Percentiles rank a stretch among this genome's conserved stretches.
Conservation (phyloP, 2,329 filamentous ascomycete genomes). For the Sarocladium brachiariae region DNA sequence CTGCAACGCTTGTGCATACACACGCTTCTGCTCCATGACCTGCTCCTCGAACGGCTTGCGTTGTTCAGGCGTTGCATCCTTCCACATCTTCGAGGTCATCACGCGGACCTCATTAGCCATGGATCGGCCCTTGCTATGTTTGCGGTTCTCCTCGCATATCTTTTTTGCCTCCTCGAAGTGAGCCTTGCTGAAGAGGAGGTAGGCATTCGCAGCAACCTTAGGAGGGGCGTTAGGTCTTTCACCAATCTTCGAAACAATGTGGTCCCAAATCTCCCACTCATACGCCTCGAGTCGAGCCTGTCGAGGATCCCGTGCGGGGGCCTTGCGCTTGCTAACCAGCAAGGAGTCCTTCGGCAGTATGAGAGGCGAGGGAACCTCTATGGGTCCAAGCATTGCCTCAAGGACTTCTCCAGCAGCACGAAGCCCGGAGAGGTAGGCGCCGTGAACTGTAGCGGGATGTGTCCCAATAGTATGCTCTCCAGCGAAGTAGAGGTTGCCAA, state of each 20-base stretch:
- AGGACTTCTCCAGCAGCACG: conserved; percentile 83
- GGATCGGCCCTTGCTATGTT: conserved; percentile 54
- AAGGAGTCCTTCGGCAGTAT: conserved; percentile 57
- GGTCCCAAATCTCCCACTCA: conserved; percentile 45
- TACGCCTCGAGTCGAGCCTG: conserved; percentile 50
- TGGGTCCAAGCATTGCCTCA: conserved; percentile 72
- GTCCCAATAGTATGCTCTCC: conserved; percentile 95
- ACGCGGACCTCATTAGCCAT: conserved; percentile 76
- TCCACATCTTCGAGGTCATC: conserved; percentile 88
- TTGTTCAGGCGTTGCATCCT: conserved; percentile 61
- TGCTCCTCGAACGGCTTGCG: conserved; percentile 73
- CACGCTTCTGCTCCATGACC: conserved; percentile 62
- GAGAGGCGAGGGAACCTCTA: conserved; percentile 68
- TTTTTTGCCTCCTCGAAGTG: conserved; percentile 57
- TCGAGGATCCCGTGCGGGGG: conserved; percentile 38
- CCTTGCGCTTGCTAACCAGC: conserved; percentile 49
- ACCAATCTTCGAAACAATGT: conserved; percentile 56
- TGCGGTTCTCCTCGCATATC: conserved; percentile 58
- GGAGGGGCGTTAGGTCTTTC: conserved; percentile 64
- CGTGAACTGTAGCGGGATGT: conserved; percentile 94
- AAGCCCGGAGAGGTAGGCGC: conserved; percentile 88
- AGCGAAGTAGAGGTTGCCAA: conserved; percentile 89
- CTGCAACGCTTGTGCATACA: conserved; percentile 50
- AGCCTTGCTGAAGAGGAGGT: conserved; percentile 80
- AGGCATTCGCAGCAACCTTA: conserved; percentile 75